Percentiles rank a stretch among this genome's conserved stretches.
Evolutionary conservation across 2,329 filamentous ascomycete species (phyloP).

Genomic region (Diaporthe ilicicola): DNA sequence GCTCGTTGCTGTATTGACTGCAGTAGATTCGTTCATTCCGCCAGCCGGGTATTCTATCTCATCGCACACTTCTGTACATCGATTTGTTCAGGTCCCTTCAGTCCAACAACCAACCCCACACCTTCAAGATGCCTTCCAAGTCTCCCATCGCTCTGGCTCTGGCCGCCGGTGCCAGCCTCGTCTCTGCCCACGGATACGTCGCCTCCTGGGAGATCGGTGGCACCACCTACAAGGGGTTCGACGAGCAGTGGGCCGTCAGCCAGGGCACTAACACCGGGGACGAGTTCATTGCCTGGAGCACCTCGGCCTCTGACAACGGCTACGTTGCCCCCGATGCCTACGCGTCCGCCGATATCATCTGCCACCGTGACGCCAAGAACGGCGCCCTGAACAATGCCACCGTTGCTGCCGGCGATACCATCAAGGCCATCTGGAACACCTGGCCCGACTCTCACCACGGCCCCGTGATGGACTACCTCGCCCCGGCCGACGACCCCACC

Average conservation of each 20-base stretch:
- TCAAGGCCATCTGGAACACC: conserved; percentile 49
- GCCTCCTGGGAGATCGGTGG: conserved; percentile 41
- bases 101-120: not conserved
- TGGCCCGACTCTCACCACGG: conserved; percentile 53
- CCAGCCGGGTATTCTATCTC: conserved; percentile 28
- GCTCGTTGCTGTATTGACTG: conserved; percentile 33
- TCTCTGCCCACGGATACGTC: conserved; percentile 44
- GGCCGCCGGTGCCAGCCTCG: conserved; percentile 36
- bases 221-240: conserved; percentile 39
- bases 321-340: conserved; percentile 50
- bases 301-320: conserved; percentile 45
- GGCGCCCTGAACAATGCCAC: conserved; percentile 44
- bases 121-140: conserved; percentile 30
- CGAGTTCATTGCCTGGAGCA: conserved; percentile 33
- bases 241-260: conserved; percentile 30
- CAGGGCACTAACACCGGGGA: conserved; percentile 29
- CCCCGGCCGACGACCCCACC: conserved; percentile 64
- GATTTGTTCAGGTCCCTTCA: conserved; percentile 27
- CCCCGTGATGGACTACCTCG: conserved; percentile 71
- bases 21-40: conserved; percentile 31
- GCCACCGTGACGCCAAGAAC: conserved; percentile 43
- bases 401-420: conserved; percentile 46
- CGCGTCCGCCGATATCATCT: conserved; percentile 48
- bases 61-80: conserved; percentile 18
- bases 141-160: conserved; percentile 26